A percentile compares a stretch with the other conserved stretches of the same genome.
Conservation (phyloP, 2,329 filamentous ascomycete genomes). For the Colletotrichum liaoningense region DNA sequence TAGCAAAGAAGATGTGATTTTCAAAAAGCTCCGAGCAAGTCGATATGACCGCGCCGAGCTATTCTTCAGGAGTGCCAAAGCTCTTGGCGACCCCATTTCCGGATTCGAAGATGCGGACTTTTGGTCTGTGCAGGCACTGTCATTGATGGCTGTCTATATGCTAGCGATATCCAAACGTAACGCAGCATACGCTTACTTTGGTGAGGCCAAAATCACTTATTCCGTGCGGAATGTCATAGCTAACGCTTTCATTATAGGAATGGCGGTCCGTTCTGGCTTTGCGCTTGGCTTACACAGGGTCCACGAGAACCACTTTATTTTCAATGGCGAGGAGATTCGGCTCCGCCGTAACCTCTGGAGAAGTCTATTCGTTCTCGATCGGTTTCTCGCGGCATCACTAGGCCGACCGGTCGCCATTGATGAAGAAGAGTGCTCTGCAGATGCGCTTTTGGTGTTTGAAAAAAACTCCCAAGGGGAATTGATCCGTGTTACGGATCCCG, state of each 20-base stretch:
- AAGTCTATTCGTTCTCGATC: conserved; percentile 73
- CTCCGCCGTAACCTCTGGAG: conserved; percentile 71
- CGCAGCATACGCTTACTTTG: conserved; percentile 71
- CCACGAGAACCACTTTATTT: conserved; percentile 66
- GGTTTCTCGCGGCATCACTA: conserved; percentile 71
- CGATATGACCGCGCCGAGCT: conserved; percentile 67
- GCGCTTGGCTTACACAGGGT: conserved; percentile 70
- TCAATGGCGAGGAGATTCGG: conserved; percentile 56
- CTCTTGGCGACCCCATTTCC: conserved; percentile 55
- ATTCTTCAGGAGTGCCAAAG: conserved; percentile 71
- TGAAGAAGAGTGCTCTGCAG: conserved; percentile 70
- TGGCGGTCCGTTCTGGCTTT: conserved; percentile 73
- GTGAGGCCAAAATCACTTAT: conserved; percentile 48
- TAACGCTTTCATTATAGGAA: conserved; percentile 53
- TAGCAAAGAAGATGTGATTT: conserved; percentile 59
- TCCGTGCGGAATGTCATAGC: neutral
- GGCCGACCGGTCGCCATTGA: conserved; percentile 72
- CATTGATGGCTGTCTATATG: conserved; percentile 74
- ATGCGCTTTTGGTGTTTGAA: conserved; percentile 48
- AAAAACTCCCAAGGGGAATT: conserved; percentile 31
- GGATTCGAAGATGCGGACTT: conserved; percentile 72
- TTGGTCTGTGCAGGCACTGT: conserved; percentile 72
- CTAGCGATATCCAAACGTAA: conserved; percentile 71
- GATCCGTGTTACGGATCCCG: conserved; percentile 21
- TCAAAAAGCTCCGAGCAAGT: conserved; percentile 61